These are phyloP conservation scores for Boletus subcaerulescens DNA, from an alignment of 768 basidiomycete genomes.

Conservation along the genomic window DNA sequence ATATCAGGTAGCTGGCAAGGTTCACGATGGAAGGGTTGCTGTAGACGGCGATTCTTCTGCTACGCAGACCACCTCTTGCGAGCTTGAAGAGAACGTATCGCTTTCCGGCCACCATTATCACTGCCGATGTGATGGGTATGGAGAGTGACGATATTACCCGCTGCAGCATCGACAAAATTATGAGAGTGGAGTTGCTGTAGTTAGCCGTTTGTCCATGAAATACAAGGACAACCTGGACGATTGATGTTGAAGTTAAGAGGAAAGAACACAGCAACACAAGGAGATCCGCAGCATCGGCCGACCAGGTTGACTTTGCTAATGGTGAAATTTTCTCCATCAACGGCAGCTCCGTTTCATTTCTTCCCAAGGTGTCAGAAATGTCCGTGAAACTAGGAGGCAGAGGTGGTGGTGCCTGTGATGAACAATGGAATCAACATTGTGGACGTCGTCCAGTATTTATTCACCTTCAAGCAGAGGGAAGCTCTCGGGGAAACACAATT, in stretches of 20 bases:
- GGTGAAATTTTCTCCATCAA: background rate
- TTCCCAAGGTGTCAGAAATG: background rate
- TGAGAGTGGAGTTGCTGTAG: background rate
- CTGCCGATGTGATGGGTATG: constrained; percentile 7
- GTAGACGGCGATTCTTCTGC: constrained; percentile 13
- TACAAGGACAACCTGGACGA: constrained; percentile 3
- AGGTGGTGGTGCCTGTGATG: background rate
- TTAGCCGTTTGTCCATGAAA: background rate
- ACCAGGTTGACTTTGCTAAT: background rate
- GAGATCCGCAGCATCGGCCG: constrained; percentile 2
- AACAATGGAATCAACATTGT: background rate
- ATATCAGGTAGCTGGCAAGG: constrained; percentile 3
- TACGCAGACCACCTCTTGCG: constrained; percentile 4
- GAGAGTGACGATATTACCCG: constrained; percentile 10
- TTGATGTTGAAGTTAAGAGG: background rate
- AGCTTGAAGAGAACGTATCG: constrained; percentile 17
- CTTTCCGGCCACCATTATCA: constrained; percentile 13
- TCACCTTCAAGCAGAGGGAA: background rate
- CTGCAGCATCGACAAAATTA: constrained; percentile 3
- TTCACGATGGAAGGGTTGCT: constrained; percentile 9
- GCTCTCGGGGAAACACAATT: background rate
- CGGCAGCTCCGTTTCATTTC: background rate
- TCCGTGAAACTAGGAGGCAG: background rate
- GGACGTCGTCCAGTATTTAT: background rate
- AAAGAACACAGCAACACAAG: constrained; percentile 6